Base-by-base conservation (phyloP, 768 basidiomycete species). In the Hygrocybe punicea region DNA sequence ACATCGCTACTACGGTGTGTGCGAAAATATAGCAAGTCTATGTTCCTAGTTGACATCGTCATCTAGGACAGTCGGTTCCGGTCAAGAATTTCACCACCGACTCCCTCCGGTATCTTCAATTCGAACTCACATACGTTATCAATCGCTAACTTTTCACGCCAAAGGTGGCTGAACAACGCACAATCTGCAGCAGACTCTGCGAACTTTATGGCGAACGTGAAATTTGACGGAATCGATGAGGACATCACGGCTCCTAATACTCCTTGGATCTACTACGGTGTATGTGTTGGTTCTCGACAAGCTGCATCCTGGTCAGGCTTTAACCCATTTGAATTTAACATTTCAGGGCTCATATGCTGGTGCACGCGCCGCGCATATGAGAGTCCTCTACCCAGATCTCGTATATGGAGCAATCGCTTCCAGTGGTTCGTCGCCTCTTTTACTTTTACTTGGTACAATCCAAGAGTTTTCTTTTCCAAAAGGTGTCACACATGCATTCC, bases 261-360 rank as follows among this genome's bases (percentile, higher is more conserved):
- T 1, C 89, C 91, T 8, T 93, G 91, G 91, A 92, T 93, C 55
- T 93, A 96, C 69, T 96, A 96, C 64, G 96, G 96, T 13, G 94
- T 92, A 68, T 40, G 83, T 63, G 59, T 16, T 17, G 19, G 21
- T 51, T 23, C 58, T 52, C 46, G 17, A 39, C 19, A 8, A 6
- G 17, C 21, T n/a, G 11, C 55, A 33, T 49, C n/a, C n/a, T n/a
- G n/a, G n/a, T n/a, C n/a, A n/a, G n/a, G n/a, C n/a, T n/a, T n/a
- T n/a, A 24, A 36, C 7, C 8, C 9, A 11, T 6, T 29, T 4
- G 21, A 8, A 19, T 29, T 33, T 7, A 53, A 24, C n/a, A n/a
- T 60, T 39, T 4, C 62, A 88, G 87, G 89, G 90, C 7, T 93
- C 91, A 1, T 96, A 96, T 62, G 93, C 93, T 9, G 95, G 95